phyloP scores from a whole-genome alignment of 768 basidiomycete genomes.

The Panus rudis region DNA sequence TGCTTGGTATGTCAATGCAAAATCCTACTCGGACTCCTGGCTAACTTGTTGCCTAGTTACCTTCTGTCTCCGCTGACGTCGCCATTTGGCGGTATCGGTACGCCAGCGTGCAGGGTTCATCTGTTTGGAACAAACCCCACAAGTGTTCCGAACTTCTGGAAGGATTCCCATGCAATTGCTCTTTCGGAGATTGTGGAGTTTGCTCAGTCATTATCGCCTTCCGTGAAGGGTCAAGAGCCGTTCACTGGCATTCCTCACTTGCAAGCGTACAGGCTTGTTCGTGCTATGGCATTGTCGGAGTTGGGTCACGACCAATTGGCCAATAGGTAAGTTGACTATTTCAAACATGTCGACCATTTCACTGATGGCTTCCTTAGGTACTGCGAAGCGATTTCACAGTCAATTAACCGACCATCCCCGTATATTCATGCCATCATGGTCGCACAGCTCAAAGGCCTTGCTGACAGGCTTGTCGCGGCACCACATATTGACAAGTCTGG shows the following conservation, averaged over 20 bases:
- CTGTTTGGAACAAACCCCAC: slow-evolving; percentile 67
- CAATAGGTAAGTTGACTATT: slow-evolving; percentile 44
- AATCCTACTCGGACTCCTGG: not conserved
- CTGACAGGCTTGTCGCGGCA: slow-evolving; percentile 69
- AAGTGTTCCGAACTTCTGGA: slow-evolving; percentile 41
- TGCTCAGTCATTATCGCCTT: slow-evolving; percentile 68
- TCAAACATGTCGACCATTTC: not conserved
- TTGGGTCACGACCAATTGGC: slow-evolving; percentile 73
- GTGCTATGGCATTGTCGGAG: slow-evolving; percentile 73
- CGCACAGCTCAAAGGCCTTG: slow-evolving; percentile 70
- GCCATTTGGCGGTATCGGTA: slow-evolving; percentile 62
- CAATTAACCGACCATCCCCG: slow-evolving; percentile 54
- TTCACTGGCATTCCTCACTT: slow-evolving; percentile 80
- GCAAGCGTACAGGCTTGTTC: slow-evolving; percentile 80
- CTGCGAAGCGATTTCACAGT: slow-evolving; percentile 79
- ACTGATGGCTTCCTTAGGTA: slow-evolving; percentile 47
- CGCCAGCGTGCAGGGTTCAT: slow-evolving; percentile 58
- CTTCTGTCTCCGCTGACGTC: slow-evolving; percentile 81
- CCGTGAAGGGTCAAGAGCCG: slow-evolving; percentile 77
- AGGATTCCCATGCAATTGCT: slow-evolving; percentile 69
- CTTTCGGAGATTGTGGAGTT: slow-evolving; percentile 92
- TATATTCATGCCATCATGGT: slow-evolving; percentile 61
- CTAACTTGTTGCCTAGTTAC: slow-evolving; percentile 45
- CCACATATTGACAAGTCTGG: slow-evolving; percentile 68
- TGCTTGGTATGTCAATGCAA: slow-evolving; percentile 59